Evolutionary conservation across 306 rosid species (phyloP), one percentile per base, ranked within the genome.

Genomic region (Oemleria cerasiformis): DNA sequence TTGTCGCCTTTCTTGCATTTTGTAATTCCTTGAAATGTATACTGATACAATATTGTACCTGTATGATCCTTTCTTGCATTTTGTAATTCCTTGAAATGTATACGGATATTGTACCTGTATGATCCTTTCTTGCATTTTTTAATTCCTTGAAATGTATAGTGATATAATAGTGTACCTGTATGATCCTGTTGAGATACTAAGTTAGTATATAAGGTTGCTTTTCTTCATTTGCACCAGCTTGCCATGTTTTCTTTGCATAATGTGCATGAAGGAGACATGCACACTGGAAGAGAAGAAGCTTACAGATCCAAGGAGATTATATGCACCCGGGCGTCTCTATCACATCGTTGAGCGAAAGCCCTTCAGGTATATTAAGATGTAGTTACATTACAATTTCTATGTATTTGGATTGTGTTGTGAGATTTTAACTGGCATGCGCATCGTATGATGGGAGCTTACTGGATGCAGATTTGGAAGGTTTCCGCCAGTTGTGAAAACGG

Each of bases 301-400:
- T 59, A 87, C 86, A 67, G 97, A 94, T 85, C 99, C 97, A 49
- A 86, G 95, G 79, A 88, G 99, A 67, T 86, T 91, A 45, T 91
- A 94, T 54, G 99, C 97, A 54, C 97, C 96, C 43, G 97, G 99
- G 71, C 95, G 99, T 65, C 97, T 94, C 49, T 94, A 94, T 81
- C 99, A 94, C 79, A 91, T 94, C 63, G 97, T 94, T 56, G 97
- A 91, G 80, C 84, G 99, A 43, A 94, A 86, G 79, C 97, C 97
- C 70, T 89, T 91, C 82, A 94, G 96, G 99, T 94, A 78, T 65
- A 71, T 43, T 67, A 57, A 54, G 68, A 68, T 68, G 59, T 70
- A 58, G 67, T 75, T 70, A 66, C 75, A 61, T 48, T 20, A 39
- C 17, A 44, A 54, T 40, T 54, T 54, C 4, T 6, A 4, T 23